Base-by-base conservation (phyloP, 1,284 basidiomycete genomes). In the Cryptococcus sp. region DNA sequence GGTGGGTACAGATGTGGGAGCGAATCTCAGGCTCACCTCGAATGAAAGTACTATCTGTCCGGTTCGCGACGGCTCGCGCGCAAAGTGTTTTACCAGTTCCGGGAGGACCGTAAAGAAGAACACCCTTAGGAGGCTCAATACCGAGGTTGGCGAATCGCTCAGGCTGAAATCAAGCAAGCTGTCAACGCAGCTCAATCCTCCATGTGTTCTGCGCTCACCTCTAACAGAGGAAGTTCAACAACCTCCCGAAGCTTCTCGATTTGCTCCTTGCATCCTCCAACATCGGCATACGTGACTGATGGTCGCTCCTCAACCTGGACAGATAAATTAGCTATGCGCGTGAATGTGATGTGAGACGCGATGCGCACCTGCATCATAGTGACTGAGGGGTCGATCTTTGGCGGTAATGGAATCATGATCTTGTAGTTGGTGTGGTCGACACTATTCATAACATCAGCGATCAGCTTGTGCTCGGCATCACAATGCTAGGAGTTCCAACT, bases 191-290 rank as follows among this genome's bases (percentile, higher is more conserved):
- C 41, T 47, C 22, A 17, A 23, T 63, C 53, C 65, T 60, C 55
- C 35, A 39, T 35, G 19, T 20, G 38, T 17, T 38, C 20, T 25
- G 19, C 6, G 43, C 87, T 72, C 74, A 93, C 92, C 57, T 91
- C 91, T 60, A 97, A 85, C 52, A 99, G 81, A n/a, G 96, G 96
- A 3, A 93, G 90, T 81, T 99, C 96, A 35, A 99, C 96, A 42
- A 99, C 96, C 81, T 99, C 96, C 50, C 95, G 85, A 48, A 99
- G 84, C 82, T 99, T 99, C 82, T 99, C 96, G 69, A 99, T 99
- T 80, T 99, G 96, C 78, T 99, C 96, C 81, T 99, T 99, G 82
- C 96, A 98, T 10, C 96, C 96, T 67, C 96, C 96, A 56, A 99
- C 86, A 72, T 99, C 96, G 10, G 93, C 93, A 77, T 99, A 99